Evolutionary conservation across 371 early-diverging fungal species (phyloP).

Genomic region (Vairimorpha necatrix): DNA sequence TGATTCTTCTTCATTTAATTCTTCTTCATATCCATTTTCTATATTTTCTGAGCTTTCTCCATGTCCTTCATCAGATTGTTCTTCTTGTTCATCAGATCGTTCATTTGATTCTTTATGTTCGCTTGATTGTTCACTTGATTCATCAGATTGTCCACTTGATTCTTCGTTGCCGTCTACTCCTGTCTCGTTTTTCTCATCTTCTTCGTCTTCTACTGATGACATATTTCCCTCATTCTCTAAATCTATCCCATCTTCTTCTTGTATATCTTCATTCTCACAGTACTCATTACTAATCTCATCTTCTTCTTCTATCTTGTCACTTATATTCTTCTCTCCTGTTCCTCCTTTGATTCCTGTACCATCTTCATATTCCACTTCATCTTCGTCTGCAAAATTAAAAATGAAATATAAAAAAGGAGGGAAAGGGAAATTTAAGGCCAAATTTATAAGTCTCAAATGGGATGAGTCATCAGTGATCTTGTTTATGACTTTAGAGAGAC

Average conservation of each 20-base stretch:
- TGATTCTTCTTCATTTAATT: neutral
- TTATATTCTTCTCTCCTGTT: constrained; percentile 55
- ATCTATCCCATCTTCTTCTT: constrained; percentile 50
- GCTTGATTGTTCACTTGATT: constrained; percentile 42
- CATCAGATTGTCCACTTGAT: too few species aligned
- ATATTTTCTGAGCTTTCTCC: constrained; percentile 8
- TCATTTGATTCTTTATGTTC: constrained; percentile 39
- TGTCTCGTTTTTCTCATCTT: constrained; percentile 34
- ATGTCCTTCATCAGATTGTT: constrained; percentile 32
- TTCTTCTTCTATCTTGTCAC: constrained; percentile 55
- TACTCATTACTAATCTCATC: constrained; percentile 50
- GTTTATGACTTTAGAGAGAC: constrained; percentile 40
- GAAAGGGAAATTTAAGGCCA: constrained; percentile 31
- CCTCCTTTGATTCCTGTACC: constrained; percentile 41
- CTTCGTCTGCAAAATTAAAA: constrained; percentile 31
- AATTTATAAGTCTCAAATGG: constrained; percentile 6
- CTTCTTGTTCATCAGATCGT: constrained; percentile 40
- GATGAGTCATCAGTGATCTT: constrained; percentile 18
- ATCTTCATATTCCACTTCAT: constrained; percentile 31
- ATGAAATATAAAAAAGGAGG: constrained; percentile 45
- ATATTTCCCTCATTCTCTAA: constrained; percentile 46
- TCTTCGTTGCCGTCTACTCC: constrained; percentile 47
- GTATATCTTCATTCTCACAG: constrained; percentile 11
- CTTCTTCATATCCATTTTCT: neutral
- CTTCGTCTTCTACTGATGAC: constrained; percentile 36